phyloP scores from a whole-genome alignment of 176 grass and related monocot genomes.

The Elaeis guineensis region DNA sequence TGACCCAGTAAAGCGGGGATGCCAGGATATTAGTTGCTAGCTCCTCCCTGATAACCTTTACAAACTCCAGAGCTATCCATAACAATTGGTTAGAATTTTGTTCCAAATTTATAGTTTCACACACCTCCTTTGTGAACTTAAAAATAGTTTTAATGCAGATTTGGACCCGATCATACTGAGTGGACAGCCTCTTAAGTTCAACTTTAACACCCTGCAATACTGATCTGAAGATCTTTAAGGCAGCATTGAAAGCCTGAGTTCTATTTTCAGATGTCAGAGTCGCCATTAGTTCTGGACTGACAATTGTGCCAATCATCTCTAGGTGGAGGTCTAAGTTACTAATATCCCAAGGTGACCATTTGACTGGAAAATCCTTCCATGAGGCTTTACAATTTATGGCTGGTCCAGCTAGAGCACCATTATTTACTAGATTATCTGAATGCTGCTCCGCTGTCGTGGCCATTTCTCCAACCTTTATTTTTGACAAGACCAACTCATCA shows the following conservation, averaged over 20 bases:
- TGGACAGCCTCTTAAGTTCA: constrained; percentile 26
- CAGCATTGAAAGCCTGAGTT: constrained; percentile 28
- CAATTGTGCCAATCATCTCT: constrained; percentile 44
- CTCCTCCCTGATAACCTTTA: constrained; percentile 28
- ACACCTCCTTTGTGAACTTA: constrained; percentile 44
- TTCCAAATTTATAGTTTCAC: constrained; percentile 29
- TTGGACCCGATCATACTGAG: constrained; percentile 11
- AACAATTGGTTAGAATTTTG: constrained; percentile 24
- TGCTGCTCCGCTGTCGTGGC: constrained; percentile 1
- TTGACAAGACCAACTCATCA: constrained; percentile 49
- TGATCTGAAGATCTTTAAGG: constrained; percentile 46
- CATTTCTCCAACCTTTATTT: constrained; percentile 21
- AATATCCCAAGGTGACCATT: constrained; percentile 74
- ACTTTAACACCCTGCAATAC: constrained; percentile 47
- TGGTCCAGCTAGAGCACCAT: constrained; percentile 18
- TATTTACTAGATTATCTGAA: constrained; percentile 1
- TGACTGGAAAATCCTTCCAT: constrained; percentile 30
- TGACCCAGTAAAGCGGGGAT: constrained; percentile 27
- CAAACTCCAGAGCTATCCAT: constrained; percentile 35
- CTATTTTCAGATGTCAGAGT: constrained; percentile 29
- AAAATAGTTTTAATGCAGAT: constrained; percentile 36
- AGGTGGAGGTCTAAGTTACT: constrained; percentile 43
- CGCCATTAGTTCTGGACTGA: constrained; percentile 39
- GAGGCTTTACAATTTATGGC: constrained; percentile 20
- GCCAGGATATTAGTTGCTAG: constrained; percentile 34